Evolutionary conservation across 1,284 basidiomycete genomes (phyloP), one percentile per base, ranked within the genome.

Genomic region (Apiotrichum siamense): DNA sequence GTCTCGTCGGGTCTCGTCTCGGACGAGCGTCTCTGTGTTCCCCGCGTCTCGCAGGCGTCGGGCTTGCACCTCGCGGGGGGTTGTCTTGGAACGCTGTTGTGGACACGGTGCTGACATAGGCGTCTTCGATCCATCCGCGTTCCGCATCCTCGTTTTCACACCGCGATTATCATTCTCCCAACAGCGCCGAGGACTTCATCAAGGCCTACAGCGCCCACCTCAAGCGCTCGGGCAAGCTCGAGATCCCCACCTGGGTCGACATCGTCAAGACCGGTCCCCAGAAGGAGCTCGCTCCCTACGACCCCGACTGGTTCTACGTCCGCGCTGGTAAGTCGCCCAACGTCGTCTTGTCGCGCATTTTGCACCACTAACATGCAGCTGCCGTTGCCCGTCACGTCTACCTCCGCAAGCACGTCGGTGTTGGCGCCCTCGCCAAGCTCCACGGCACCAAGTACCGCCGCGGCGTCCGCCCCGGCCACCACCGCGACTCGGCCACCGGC

Each of bases 231-330:
- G 81, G 84, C 21, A 72, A 79, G 50, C 85, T 97, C 63, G 94
- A 99, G 80, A 89, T 99, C 63, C 94, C 94, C 67, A 87, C 85
- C 77, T 99, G 96, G 96, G 94, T 92, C 58, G 94, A 99, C 78
- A 82, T 97, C 69, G 94, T 98, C 77, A 99, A 99, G 83, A 99
- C 94, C 56, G 96, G 91, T 73, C 78, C 87, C 59, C 94, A 82
- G 83, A 98, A 97, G 80, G 94, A 99, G 80, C 89, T 94, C 61
- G 93, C 93, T 49, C 94, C 94, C 53, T 97, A 97, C 79, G 92
- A 98, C 78, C 88, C 90, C 47, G 96, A 98, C 78, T 99, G 94
- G 94, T 99, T 85, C 83, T 98, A 98, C 80, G 82, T 96, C 73
- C 91, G 94, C 68, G 88, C 93, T 77, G 92, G 92, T 93, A 70